Evolutionary conservation across 352 stramenopile species (phyloP).

Genomic region (Discostella stelligera): DNA sequence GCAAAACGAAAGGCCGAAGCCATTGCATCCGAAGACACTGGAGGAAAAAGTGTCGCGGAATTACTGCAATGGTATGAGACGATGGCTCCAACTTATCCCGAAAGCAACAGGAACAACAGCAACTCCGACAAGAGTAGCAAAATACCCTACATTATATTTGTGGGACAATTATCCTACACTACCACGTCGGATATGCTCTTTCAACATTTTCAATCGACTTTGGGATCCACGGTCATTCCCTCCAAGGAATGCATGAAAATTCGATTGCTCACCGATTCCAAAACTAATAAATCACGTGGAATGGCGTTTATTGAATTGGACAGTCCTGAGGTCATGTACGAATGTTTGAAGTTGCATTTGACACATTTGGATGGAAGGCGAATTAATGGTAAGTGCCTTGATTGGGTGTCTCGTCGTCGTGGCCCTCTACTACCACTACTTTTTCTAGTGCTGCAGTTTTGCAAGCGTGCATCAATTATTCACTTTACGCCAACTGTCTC

Average conservation of each 20-base stretch:
- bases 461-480: not conserved
- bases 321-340: conserved; percentile 76
- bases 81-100: conserved; percentile 4
- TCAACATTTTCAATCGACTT: conserved; percentile 74
- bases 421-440: too few species aligned
- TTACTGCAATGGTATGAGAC: conserved; percentile 61
- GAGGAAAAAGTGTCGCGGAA: conserved; percentile 25
- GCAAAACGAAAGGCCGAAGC: conserved; percentile 56
- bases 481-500: not conserved
- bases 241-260: conserved; percentile 49
- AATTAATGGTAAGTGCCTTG: conserved; percentile 76
- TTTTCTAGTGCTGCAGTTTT: not conserved
- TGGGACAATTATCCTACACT: conserved; percentile 83
- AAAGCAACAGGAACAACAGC: not conserved
- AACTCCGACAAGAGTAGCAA: conserved; percentile 13
- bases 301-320: conserved; percentile 84
- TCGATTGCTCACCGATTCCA: conserved; percentile 63
- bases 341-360: conserved; percentile 82
- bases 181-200: conserved; percentile 77
- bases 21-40: conserved; percentile 56
- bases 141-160: conserved; percentile 83
- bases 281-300: conserved; percentile 74
- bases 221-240: conserved; percentile 36
- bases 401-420: too few species aligned
- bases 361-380: conserved; percentile 83